phyloP scores from a whole-genome alignment of 192 early-diverging fungal genomes.

The Coemansia sp. region DNA sequence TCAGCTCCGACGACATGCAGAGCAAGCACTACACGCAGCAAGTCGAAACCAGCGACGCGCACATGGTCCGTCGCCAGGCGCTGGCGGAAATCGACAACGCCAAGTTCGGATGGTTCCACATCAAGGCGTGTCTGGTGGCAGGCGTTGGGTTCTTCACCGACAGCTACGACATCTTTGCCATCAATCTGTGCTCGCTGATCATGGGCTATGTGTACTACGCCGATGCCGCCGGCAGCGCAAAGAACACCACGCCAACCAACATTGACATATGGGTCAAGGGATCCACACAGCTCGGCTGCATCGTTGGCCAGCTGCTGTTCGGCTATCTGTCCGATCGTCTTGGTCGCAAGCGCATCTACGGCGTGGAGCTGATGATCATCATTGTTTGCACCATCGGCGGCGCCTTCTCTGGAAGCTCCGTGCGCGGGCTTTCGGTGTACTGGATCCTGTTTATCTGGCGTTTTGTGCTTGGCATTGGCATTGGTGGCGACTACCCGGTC shows the following conservation, averaged over 20 bases:
- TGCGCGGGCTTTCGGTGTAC: conserved; percentile 63
- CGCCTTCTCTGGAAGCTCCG: conserved; percentile 65
- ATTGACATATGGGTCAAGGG: conserved; percentile 85
- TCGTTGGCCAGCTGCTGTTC: conserved; percentile 87
- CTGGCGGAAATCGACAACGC: conserved; percentile 61
- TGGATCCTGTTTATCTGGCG: conserved; percentile 81
- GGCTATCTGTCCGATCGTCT: conserved; percentile 83
- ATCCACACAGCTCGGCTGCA: conserved; percentile 80
- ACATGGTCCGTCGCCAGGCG: conserved; percentile 27
- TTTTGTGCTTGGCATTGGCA: conserved; percentile 85
- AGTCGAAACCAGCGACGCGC: background rate
- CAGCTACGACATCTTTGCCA: conserved; percentile 90
- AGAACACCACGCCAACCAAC: conserved; percentile 58
- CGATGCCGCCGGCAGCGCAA: conserved; percentile 23
- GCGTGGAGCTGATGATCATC: conserved; percentile 86
- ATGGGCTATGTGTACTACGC: conserved; percentile 69
- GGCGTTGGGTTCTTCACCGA: conserved; percentile 75
- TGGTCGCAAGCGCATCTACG: conserved; percentile 90
- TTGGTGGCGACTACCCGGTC: conserved; percentile 93
- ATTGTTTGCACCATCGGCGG: conserved; percentile 82
- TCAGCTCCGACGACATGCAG: background rate
- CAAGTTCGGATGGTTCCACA: conserved; percentile 76
- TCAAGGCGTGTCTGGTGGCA: conserved; percentile 70
- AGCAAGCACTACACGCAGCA: conserved; percentile 7
- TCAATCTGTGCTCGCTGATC: conserved; percentile 84